phyloP scores from a whole-genome alignment of 1,139 yeast genomes.

The Spencermartinsiella ligniputridi region DNA sequence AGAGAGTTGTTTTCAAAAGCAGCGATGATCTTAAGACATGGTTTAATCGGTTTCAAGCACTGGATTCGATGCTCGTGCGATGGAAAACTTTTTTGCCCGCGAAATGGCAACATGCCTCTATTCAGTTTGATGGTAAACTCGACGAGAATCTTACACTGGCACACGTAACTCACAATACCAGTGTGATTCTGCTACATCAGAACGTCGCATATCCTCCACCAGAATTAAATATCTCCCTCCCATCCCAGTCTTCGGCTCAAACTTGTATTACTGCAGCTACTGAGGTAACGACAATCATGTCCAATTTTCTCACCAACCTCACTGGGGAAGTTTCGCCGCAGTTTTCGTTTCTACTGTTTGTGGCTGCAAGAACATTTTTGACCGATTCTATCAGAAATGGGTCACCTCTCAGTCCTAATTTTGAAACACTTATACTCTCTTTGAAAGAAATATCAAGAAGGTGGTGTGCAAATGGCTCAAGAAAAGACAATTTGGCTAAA shows the following conservation, averaged over 20 bases:
- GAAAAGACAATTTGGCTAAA: conserved; percentile 9
- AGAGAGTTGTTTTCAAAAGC: conserved; percentile 12
- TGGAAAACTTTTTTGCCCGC: conserved; percentile 23
- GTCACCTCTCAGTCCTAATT: conserved; percentile 2
- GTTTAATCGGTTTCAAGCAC: conserved; percentile 15
- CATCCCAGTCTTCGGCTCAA: conserved; percentile 12
- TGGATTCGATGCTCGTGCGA: conserved; percentile 18
- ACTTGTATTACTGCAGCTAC: conserved; percentile 22
- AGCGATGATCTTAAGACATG: conserved; percentile 13
- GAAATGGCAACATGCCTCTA: conserved; percentile 16
- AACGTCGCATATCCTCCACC: conserved; percentile 21
- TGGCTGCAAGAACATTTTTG: conserved; percentile 19
- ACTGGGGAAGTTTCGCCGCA: conserved; percentile 19
- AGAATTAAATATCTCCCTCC: conserved; percentile 10
- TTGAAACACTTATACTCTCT: conserved; percentile 2
- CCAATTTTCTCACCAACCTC: conserved; percentile 13
- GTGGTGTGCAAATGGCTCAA: conserved; percentile 6
- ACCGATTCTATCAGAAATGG: conserved; percentile 4
- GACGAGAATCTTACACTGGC: conserved; percentile 26
- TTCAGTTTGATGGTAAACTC: conserved; percentile 13
- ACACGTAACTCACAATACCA: conserved; percentile 24
- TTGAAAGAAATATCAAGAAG: conserved; percentile 3
- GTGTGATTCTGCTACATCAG: conserved; percentile 24
- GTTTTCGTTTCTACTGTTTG: conserved; percentile 22
- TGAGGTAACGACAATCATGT: conserved; percentile 21